A percentile compares a stretch with the other conserved stretches of the same genome.
phyloP scores from a whole-genome alignment of 345 rosid genomes.

The Pugionium dolabratum region DNA sequence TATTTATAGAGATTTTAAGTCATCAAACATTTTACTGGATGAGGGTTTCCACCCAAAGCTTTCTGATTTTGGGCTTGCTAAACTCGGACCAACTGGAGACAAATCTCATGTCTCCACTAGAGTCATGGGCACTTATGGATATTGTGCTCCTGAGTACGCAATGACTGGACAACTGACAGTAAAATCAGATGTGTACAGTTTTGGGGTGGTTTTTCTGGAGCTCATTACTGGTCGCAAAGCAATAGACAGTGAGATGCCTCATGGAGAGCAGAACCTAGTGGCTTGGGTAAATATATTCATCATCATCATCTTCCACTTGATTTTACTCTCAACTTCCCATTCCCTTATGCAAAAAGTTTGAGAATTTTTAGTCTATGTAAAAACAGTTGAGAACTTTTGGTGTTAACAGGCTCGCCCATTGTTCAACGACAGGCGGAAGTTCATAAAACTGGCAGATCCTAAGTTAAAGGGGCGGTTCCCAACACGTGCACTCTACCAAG shows the following conservation, averaged over 20 bases:
- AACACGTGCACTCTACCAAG: constrained; percentile 87
- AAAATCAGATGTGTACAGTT: constrained; percentile 94
- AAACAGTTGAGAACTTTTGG: constrained; percentile 10
- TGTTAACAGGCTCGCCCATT: constrained; percentile 75
- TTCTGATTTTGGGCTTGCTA: constrained; percentile 97
- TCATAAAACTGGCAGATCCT: constrained; percentile 81
- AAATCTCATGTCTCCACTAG: constrained; percentile 98
- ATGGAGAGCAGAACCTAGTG: constrained; percentile 93
- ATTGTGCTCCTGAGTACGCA: constrained; percentile 99
- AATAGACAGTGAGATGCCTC: constrained; percentile 78
- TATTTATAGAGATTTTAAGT: constrained; percentile 93
- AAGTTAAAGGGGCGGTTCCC: constrained; percentile 77
- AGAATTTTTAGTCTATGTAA: neutral
- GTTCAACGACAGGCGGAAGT: constrained; percentile 81
- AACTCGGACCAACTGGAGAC: constrained; percentile 97
- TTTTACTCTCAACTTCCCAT: neutral
- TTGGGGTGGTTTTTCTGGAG: constrained; percentile 92
- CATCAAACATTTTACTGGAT: constrained; percentile 87
- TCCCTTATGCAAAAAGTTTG: neutral
- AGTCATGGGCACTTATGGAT: constrained; percentile 99
- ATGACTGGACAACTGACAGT: constrained; percentile 98
- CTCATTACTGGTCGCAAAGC: constrained; percentile 96
- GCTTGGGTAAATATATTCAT: constrained; percentile 68
- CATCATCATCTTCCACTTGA: constrained; percentile 1
- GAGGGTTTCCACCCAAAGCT: constrained; percentile 95